These are phyloP conservation scores for Amanita pseudoporphyria DNA, from an alignment of 768 basidiomycete species.

Conservation along the genomic window DNA sequence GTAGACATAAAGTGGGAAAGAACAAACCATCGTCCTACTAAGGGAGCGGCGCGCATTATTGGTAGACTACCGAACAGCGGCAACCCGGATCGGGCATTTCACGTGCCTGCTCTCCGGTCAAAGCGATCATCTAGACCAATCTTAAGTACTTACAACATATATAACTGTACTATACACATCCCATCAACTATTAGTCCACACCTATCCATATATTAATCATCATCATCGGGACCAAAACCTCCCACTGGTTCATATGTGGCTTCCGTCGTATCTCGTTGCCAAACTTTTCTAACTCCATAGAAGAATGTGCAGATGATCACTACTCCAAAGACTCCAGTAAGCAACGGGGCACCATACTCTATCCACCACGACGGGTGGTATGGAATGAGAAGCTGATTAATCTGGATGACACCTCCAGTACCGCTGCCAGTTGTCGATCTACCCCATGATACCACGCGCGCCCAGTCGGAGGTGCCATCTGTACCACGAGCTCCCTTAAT, in stretches of 20 bases:
- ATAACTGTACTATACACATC: conserved; percentile 1
- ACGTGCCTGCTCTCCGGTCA: not conserved
- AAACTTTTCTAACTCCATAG: conserved; percentile 58
- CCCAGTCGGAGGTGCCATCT: conserved; percentile 52
- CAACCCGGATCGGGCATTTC: not conserved
- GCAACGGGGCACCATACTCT: conserved; percentile 60
- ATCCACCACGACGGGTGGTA: conserved; percentile 85
- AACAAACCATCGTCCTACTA: not conserved
- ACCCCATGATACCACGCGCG: conserved; percentile 62
- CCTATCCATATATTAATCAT: conserved; percentile 15
- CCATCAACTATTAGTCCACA: conserved; percentile 1
- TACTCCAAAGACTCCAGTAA: conserved; percentile 50
- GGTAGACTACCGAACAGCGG: not conserved
- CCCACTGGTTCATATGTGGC: conserved; percentile 88
- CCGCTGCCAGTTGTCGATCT: conserved; percentile 64
- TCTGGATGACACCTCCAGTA: conserved; percentile 81
- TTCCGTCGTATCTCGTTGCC: conserved; percentile 69
- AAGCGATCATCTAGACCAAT: not conserved
- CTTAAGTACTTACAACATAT: not conserved
- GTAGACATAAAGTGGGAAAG: not conserved
- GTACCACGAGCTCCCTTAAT: conserved; percentile 68
- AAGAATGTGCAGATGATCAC: conserved; percentile 60
- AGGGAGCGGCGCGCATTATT: not conserved
- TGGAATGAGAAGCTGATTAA: conserved; percentile 76
- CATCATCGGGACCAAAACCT: conserved; percentile 58